Evolutionary conservation across 768 basidiomycete genomes (phyloP).

Genomic region (Melanogaster broomeanus): DNA sequence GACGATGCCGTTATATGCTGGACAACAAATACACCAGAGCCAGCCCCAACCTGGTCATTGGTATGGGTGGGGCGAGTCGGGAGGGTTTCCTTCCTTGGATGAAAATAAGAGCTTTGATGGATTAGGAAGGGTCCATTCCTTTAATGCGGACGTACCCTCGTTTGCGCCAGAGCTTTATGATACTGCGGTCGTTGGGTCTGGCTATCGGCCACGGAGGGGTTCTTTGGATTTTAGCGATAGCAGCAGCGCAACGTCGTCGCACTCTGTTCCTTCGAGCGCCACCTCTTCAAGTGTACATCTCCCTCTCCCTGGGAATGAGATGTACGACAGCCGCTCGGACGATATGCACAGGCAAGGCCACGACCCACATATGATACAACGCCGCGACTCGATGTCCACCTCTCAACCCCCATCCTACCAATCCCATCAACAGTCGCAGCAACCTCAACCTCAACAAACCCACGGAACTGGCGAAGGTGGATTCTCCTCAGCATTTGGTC

Average conservation of each 20-base stretch:
- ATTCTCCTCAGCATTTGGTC: conserved; percentile 68
- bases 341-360: conserved; percentile 26
- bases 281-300: conserved; percentile 54
- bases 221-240: conserved; percentile 46
- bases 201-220: conserved; percentile 31
- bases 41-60: conserved; percentile 18
- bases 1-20: conserved; percentile 17
- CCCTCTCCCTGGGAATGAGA: conserved; percentile 36
- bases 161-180: conserved; percentile 24
- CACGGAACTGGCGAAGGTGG: conserved; percentile 35
- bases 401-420: conserved; percentile 11
- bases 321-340: conserved; percentile 29
- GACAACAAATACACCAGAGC: conserved; percentile 12
- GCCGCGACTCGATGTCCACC: conserved; percentile 17
- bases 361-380: conserved; percentile 12
- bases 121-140: conserved; percentile 17
- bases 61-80: conserved; percentile 32
- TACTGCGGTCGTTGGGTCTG: conserved; percentile 19
- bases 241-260: conserved; percentile 41
- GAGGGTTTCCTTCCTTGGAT: conserved; percentile 23
- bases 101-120: conserved; percentile 30
- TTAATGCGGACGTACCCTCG: conserved; percentile 20
- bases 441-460: conserved; percentile 8
- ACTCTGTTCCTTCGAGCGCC: conserved; percentile 54
- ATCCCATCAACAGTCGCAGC: conserved; percentile 1